A percentile compares a stretch with the other conserved stretches of the same genome.
These are phyloP conservation scores for Ballota nigra DNA, from an alignment of 257 asterid species.

Conservation along the genomic window DNA sequence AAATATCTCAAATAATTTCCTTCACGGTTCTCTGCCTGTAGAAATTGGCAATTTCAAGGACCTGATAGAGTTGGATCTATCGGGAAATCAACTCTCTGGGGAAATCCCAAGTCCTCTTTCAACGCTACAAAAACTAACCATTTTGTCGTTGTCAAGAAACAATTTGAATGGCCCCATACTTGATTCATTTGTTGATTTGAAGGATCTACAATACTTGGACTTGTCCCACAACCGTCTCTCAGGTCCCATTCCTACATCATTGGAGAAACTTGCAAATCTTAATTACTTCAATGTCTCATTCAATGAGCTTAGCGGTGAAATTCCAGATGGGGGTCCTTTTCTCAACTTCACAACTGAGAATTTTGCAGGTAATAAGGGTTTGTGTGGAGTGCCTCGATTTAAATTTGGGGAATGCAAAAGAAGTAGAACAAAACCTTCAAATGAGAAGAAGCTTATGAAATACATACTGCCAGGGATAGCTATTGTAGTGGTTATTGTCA, in stretches of 20 bases:
- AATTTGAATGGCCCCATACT: not conserved
- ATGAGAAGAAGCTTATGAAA: not conserved
- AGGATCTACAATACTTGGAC: not conserved
- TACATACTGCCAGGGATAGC: not conserved
- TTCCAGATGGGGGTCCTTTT: slow-evolving; percentile 10
- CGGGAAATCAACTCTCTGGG: not conserved
- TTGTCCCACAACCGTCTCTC: not conserved
- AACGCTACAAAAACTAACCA: not conserved
- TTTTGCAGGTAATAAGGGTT: not conserved
- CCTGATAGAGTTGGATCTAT: not conserved
- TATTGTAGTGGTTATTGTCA: not conserved
- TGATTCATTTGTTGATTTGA: not conserved
- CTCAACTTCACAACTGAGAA: not conserved
- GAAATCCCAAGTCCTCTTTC: not conserved
- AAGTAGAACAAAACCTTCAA: not conserved
- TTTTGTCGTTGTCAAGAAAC: not conserved
- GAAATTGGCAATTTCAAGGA: not conserved
- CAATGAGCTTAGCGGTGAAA: not conserved
- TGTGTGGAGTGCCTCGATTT: not conserved
- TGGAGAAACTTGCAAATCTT: not conserved
- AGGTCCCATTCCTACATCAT: not conserved
- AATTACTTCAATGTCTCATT: not conserved
- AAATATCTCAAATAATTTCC: not conserved
- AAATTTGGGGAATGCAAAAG: not conserved
- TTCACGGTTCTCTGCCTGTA: not conserved